Conservation (phyloP, 2,329 filamentous ascomycete genomes). For the Talaromyces islandicus region DNA sequence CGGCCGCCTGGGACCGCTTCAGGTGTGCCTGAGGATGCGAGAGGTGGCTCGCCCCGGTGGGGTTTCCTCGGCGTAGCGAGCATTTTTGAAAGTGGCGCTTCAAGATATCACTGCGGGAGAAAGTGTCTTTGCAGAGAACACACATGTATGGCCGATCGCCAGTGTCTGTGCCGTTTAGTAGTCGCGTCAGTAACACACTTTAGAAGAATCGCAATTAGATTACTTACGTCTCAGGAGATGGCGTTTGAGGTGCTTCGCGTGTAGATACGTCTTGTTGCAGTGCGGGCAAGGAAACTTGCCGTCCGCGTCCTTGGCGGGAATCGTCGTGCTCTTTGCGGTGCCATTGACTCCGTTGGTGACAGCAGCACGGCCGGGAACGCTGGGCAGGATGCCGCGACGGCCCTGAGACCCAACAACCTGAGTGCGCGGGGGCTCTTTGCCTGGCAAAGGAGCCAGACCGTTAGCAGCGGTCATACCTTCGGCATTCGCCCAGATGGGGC, state of each 20-base stretch:
- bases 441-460: constrained; percentile 30
- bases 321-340: constrained; percentile 70
- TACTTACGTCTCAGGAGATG: constrained; percentile 94
- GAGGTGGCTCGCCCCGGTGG: constrained; percentile 87
- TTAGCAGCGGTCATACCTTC: constrained; percentile 35
- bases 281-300: constrained; percentile 98
- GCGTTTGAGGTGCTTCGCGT: constrained; percentile 95
- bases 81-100: constrained; percentile 99
- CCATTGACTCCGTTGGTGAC: constrained; percentile 57
- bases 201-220: too few species aligned
- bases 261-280: constrained; percentile 96
- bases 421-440: constrained; percentile 49
- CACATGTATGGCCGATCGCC: constrained; percentile 98
- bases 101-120: constrained; percentile 94
- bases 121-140: constrained; percentile 94
- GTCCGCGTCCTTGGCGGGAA: constrained; percentile 91
- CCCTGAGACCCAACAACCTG: constrained; percentile 95
- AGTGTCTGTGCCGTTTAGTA: constrained; percentile 63
- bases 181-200: neutral
- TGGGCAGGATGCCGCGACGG: constrained; percentile 82
- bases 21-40: constrained; percentile 87
- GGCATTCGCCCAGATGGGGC: constrained; percentile 45
- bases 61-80: constrained; percentile 91
- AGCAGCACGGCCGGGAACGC: constrained; percentile 78
- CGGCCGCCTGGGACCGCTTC: constrained; percentile 59